Percentiles rank a stretch among this genome's conserved stretches.
Evolutionary conservation across 345 rosid species (phyloP).

Genomic region (Pelargonium nanum): DNA sequence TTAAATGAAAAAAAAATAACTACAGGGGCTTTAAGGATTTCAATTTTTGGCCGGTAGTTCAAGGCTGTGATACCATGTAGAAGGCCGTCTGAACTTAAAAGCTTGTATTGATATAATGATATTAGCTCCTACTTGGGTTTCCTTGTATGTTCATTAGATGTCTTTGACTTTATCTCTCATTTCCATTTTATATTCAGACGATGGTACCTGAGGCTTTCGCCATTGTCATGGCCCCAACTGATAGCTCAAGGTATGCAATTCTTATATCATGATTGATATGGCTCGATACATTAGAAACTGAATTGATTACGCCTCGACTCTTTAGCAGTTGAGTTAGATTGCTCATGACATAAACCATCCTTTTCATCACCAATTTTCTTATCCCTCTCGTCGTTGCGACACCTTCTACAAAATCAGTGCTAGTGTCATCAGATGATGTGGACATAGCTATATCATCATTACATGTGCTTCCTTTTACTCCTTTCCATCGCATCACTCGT

Average conservation of each 20-base stretch:
- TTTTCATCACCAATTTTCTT: too few species aligned
- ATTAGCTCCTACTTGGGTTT: neutral
- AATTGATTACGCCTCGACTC: neutral
- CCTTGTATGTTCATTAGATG: neutral
- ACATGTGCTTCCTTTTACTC: neutral
- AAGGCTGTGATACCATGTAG: too few species aligned
- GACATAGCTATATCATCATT: neutral
- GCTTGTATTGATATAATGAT: neutral
- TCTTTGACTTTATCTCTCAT: neutral
- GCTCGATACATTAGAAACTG: neutral
- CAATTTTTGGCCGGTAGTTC: too few species aligned
- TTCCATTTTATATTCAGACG: slow-evolving; percentile 27
- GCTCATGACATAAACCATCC: too few species aligned
- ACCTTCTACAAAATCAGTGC: too few species aligned
- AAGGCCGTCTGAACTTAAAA: too few species aligned
- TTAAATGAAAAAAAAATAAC: too few species aligned
- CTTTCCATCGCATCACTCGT: neutral
- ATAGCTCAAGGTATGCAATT: slow-evolving; percentile 47
- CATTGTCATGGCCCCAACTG: slow-evolving; percentile 86
- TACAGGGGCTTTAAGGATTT: too few species aligned
- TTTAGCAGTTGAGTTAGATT: neutral
- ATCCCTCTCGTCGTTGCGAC: too few species aligned
- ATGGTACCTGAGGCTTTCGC: slow-evolving; percentile 94
- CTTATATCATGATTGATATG: neutral
- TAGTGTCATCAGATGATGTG: too few species aligned